phyloP scores from a whole-genome alignment of 768 basidiomycete species.

The Leccinum fibrillosum region DNA sequence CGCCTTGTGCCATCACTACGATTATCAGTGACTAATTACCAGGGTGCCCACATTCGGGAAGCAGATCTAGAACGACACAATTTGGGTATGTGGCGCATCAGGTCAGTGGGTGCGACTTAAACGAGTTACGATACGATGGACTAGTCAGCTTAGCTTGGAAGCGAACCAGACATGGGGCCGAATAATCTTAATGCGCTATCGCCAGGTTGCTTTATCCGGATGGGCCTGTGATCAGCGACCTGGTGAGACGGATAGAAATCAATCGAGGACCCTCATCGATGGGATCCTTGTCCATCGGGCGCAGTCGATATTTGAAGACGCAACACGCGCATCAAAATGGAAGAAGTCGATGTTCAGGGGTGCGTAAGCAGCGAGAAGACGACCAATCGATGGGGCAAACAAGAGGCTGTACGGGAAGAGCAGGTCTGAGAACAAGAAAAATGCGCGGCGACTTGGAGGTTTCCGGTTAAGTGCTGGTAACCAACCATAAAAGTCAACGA shows the following conservation, averaged over 20 bases:
- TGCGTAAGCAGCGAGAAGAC: conserved; percentile 16
- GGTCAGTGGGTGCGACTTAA: conserved; percentile 10
- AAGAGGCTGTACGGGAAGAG: conserved; percentile 23
- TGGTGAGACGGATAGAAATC: background rate
- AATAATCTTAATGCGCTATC: conserved; percentile 1
- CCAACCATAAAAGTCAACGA: background rate
- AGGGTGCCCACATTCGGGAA: background rate
- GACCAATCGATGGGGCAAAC: conserved; percentile 16
- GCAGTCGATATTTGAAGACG: conserved; percentile 30
- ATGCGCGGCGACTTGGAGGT: conserved; percentile 17
- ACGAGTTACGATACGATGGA: conserved; percentile 1
- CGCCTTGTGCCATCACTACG: conserved; percentile 6
- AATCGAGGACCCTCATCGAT: conserved; percentile 16
- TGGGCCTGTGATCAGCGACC: conserved; percentile 2
- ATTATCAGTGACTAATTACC: conserved; percentile 9
- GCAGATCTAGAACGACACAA: conserved; percentile 5
- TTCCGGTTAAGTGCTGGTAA: conserved; percentile 8
- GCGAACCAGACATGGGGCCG: conserved; percentile 5
- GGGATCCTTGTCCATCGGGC: conserved; percentile 24
- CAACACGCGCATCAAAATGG: conserved; percentile 38
- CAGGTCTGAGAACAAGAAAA: conserved; percentile 2
- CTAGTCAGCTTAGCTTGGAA: conserved; percentile 1
- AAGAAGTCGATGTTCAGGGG: conserved; percentile 29
- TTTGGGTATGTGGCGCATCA: conserved; percentile 5
- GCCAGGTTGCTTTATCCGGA: conserved; percentile 12